Evolutionary conservation across 2,329 filamentous ascomycete genomes (phyloP).

Genomic region (Kalaharituber pfeilii): DNA sequence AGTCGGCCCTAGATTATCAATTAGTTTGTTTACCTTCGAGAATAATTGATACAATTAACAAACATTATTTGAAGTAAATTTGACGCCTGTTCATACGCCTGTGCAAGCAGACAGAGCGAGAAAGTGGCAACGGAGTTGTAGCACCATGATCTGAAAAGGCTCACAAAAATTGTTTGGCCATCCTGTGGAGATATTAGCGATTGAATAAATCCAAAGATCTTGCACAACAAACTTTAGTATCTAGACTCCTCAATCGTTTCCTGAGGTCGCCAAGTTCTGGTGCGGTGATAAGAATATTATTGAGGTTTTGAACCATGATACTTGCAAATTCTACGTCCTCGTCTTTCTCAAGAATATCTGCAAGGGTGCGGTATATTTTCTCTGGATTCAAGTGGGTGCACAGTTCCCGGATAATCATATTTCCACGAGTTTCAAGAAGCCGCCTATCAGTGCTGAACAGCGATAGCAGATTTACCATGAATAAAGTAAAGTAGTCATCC

Average conservation of each 20-base stretch:
- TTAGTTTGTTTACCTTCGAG: constrained; percentile 16
- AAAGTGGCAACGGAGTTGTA: constrained; percentile 97
- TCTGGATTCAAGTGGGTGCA: constrained; percentile 87
- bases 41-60: not conserved
- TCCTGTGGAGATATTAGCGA: constrained; percentile 37
- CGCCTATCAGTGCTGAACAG: constrained; percentile 89
- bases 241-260: constrained; percentile 75
- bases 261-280: constrained; percentile 82
- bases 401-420: constrained; percentile 87
- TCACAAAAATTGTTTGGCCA: constrained; percentile 86
- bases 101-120: constrained; percentile 81
- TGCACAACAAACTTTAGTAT: constrained; percentile 47
- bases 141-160: constrained; percentile 91
- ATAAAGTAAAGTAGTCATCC: constrained; percentile 91
- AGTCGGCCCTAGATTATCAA: constrained; percentile 49
- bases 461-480: constrained; percentile 92
- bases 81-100: constrained; percentile 96
- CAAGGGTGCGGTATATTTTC: constrained; percentile 84
- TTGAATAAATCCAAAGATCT: constrained; percentile 36
- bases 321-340: constrained; percentile 97
- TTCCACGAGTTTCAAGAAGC: constrained; percentile 78
- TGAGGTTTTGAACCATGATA: constrained; percentile 98
- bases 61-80: constrained; percentile 91
- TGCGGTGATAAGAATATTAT: constrained; percentile 96
- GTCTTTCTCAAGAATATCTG: constrained; percentile 92